A percentile compares a stretch with the other conserved stretches of the same genome.
Conservation (phyloP, 2,329 filamentous ascomycete species). For the Akanthomyces dipterigenus region DNA sequence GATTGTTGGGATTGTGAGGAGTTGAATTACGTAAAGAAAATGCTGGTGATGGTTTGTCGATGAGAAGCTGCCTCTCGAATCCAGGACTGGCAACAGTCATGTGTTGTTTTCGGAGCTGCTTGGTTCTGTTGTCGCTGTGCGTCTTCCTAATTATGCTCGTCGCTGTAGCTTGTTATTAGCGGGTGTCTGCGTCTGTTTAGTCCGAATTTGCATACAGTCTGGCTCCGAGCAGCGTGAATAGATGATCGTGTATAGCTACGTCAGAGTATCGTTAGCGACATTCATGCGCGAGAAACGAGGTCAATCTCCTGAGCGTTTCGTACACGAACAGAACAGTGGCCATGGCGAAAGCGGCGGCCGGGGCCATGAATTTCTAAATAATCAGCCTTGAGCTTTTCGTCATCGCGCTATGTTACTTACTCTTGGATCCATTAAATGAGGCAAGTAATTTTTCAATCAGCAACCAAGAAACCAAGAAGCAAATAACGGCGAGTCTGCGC, state of each 20-base stretch:
- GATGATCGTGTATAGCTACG: conserved; percentile 36
- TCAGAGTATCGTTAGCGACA: neutral
- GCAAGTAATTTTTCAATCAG: neutral
- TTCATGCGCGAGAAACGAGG: neutral
- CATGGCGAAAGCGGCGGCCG: conserved; percentile 48
- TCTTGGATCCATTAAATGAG: neutral
- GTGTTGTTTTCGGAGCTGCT: too few relatives aligned
- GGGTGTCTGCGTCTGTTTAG: neutral
- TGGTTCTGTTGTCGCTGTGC: neutral
- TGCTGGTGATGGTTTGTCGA: neutral
- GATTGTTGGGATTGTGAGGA: neutral
- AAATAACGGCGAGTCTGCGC: neutral
- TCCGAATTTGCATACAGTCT: conserved; percentile 21
- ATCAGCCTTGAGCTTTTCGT: neutral
- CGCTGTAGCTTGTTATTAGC: conserved; percentile 1
- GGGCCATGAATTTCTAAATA: conserved; percentile 40
- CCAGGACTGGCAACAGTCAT: too few relatives aligned
- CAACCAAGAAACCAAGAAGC: neutral
- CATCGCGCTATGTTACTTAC: neutral
- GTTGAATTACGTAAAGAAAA: neutral
- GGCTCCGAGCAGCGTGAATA: conserved; percentile 30
- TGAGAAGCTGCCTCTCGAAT: neutral
- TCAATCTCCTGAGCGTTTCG: conserved; percentile 12
- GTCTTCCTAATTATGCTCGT: neutral
- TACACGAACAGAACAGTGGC: conserved; percentile 43